Percentiles rank a stretch among this genome's conserved stretches.
These are phyloP conservation scores for Skeletonema potamos DNA, from an alignment of 108 stramenopile species.

Conservation along the genomic window DNA sequence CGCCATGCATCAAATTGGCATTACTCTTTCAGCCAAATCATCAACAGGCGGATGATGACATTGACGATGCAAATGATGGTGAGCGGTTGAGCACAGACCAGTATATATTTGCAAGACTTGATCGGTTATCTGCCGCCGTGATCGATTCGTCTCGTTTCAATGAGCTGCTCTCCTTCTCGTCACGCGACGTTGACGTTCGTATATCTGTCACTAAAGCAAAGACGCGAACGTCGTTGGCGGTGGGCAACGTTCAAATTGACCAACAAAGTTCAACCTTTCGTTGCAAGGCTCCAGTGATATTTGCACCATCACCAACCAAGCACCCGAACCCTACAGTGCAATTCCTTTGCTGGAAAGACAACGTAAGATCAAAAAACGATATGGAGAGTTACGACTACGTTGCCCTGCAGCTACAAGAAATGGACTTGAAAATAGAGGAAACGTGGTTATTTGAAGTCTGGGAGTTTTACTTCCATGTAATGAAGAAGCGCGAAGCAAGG, in stretches of 20 bases:
- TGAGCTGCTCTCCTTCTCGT: conserved; percentile 67
- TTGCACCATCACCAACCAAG: conserved; percentile 70
- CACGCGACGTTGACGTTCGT: conserved; percentile 63
- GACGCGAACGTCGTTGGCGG: conserved; percentile 63
- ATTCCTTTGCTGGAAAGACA: conserved; percentile 78
- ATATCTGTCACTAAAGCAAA: conserved; percentile 71
- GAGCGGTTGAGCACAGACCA: conserved; percentile 35
- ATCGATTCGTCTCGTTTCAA: conserved; percentile 71
- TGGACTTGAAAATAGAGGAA: conserved; percentile 85
- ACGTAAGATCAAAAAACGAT: conserved; percentile 64
- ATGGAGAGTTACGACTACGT: conserved; percentile 77
- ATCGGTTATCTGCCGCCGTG: conserved; percentile 60
- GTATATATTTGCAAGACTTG: conserved; percentile 68
- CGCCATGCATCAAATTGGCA: conserved; percentile 78
- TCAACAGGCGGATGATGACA: conserved; percentile 1
- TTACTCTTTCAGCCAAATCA: conserved; percentile 32
- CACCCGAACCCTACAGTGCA: conserved; percentile 72
- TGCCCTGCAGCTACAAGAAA: conserved; percentile 66
- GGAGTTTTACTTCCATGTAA: conserved; percentile 64
- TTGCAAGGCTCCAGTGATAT: conserved; percentile 68
- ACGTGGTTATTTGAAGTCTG: conserved; percentile 69
- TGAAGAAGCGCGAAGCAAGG: conserved; percentile 43
- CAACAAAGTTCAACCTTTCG: conserved; percentile 57
- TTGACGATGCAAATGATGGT: background rate
- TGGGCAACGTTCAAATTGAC: conserved; percentile 80